phyloP scores from a whole-genome alignment of 352 stramenopile genomes.

The Phytophthora rubi region DNA sequence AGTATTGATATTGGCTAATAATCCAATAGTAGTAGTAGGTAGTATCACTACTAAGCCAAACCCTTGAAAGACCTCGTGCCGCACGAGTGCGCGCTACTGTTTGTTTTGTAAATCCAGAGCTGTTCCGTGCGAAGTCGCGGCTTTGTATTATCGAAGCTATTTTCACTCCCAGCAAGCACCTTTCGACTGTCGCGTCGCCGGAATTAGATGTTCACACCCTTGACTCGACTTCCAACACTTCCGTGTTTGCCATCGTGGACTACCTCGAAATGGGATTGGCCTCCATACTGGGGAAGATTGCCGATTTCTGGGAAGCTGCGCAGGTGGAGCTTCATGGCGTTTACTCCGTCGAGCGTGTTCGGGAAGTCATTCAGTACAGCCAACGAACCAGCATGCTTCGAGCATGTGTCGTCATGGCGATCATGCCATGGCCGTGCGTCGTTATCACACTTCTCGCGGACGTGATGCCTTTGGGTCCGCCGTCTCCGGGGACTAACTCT shows the following conservation, averaged over 20 bases:
- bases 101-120: no score
- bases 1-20: no score
- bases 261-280: not conserved
- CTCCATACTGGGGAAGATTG: not conserved
- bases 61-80: no score
- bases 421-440: conserved; percentile 21
- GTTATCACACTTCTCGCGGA: conserved; percentile 20
- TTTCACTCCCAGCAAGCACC: no score
- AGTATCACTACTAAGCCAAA: no score
- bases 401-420: not conserved
- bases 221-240: not conserved
- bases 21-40: no score
- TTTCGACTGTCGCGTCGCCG: no score
- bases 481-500: not conserved
- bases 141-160: no score
- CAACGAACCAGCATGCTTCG: not conserved
- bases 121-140: no score
- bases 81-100: no score
- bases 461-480: conserved; percentile 6
- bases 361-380: conserved; percentile 6
- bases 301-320: not conserved
- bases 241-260: not conserved
- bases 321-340: conserved; percentile 18
- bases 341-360: conserved; percentile 22
- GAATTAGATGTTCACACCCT: not conserved